phyloP scores from a whole-genome alignment of 108 stramenopile genomes.

The Cyclotella baltica region DNA sequence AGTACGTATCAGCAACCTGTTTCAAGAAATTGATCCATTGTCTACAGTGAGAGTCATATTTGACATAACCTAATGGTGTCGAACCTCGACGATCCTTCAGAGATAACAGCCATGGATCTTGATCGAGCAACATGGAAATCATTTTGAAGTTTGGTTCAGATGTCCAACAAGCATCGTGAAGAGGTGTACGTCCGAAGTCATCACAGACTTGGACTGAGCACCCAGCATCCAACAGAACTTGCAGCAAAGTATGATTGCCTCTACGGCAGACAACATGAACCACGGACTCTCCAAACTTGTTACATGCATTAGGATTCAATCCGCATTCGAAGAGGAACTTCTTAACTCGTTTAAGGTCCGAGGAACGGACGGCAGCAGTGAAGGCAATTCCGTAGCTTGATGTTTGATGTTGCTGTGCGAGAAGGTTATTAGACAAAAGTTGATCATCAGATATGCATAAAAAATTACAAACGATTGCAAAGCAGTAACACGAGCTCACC shows the following conservation, averaged over 20 bases:
- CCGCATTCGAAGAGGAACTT: constrained; percentile 65
- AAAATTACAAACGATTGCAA: neutral
- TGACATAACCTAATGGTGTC: constrained; percentile 67
- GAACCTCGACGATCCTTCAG: constrained; percentile 56
- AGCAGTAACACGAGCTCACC: constrained; percentile 11
- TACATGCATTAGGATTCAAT: constrained; percentile 86
- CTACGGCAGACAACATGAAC: constrained; percentile 84
- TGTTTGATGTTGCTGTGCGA: constrained; percentile 64
- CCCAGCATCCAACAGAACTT: constrained; percentile 63
- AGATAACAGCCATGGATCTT: constrained; percentile 54
- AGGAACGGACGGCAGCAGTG: constrained; percentile 77
- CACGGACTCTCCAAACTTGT: constrained; percentile 87
- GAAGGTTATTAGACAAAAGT: neutral
- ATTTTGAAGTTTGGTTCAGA: constrained; percentile 62
- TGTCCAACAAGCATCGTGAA: constrained; percentile 92
- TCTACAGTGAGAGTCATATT: constrained; percentile 50
- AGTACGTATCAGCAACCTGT: constrained; percentile 34
- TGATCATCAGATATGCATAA: neutral
- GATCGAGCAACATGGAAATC: constrained; percentile 58
- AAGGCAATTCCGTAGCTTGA: constrained; percentile 81
- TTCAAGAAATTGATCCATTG: constrained; percentile 57
- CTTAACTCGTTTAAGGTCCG: constrained; percentile 56
- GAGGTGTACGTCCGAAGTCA: constrained; percentile 84
- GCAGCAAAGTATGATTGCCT: constrained; percentile 59
- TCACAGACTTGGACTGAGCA: constrained; percentile 69